phyloP scores from a whole-genome alignment of 352 stramenopile genomes.

The Phytophthora tentaculata region DNA sequence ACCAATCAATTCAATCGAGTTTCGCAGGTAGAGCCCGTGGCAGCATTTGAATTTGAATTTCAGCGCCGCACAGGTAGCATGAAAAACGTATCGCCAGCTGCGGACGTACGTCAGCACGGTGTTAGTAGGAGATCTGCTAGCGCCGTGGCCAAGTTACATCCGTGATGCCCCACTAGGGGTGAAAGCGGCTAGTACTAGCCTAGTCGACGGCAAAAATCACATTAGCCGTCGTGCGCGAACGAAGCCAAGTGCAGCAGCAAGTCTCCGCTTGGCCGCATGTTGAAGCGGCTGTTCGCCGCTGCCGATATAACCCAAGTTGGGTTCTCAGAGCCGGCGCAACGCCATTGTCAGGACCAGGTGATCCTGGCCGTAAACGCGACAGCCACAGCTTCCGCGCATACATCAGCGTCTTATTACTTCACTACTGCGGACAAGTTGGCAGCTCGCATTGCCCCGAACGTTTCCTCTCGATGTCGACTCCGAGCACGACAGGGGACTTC shows the following conservation, averaged over 20 bases:
- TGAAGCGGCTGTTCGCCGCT: constrained; percentile 11
- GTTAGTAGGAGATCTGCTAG: constrained; percentile 14
- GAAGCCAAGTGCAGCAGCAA: constrained; percentile 13
- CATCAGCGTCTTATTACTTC: not conserved
- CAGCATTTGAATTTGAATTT: too few species aligned
- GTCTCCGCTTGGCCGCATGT: constrained; percentile 11
- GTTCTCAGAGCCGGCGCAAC: constrained; percentile 2
- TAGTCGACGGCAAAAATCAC: constrained; percentile 4
- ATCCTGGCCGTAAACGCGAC: constrained; percentile 13
- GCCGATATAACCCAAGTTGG: not conserved
- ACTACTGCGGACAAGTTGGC: not conserved
- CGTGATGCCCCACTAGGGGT: too few species aligned
- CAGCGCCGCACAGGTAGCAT: constrained; percentile 1
- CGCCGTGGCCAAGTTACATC: not conserved
- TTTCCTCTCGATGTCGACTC: constrained; percentile 18
- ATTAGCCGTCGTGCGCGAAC: not conserved
- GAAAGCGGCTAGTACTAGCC: too few species aligned
- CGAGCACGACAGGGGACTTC: constrained; percentile 23
- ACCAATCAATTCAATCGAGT: constrained; percentile 5
- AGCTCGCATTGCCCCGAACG: constrained; percentile 3
- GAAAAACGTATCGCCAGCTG: constrained; percentile 14
- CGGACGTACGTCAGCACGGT: constrained; percentile 19
- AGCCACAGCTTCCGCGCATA: not conserved
- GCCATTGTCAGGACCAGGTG: constrained; percentile 15
- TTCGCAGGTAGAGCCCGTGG: constrained; percentile 25